Evolutionary conservation across 768 basidiomycete species (phyloP).

Genomic region (Pleurotus salmoneostramineus): DNA sequence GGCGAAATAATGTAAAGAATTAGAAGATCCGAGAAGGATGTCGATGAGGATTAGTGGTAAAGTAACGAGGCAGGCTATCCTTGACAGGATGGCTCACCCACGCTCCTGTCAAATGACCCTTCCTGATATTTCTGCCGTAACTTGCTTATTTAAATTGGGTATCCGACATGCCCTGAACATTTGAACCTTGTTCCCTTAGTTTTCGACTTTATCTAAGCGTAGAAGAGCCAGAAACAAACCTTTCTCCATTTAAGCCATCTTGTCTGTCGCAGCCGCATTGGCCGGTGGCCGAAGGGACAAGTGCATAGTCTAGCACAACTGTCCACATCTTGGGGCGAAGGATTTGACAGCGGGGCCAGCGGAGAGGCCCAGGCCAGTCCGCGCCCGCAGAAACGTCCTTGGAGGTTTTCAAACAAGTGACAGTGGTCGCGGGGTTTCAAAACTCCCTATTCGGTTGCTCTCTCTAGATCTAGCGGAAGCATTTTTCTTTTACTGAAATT

Average conservation of each 20-base stretch:
- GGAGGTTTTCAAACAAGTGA: too few relatives aligned
- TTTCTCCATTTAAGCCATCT: not conserved
- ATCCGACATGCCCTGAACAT: constrained; percentile 5
- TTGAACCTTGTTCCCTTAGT: not conserved
- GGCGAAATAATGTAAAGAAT: not conserved
- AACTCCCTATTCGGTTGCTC: not conserved
- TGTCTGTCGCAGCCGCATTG: not conserved
- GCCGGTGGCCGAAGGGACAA: not conserved
- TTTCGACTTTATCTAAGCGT: not conserved
- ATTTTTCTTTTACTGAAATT: not conserved
- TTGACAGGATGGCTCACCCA: constrained; percentile 3
- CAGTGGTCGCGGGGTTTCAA: not conserved
- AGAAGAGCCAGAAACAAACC: not conserved
- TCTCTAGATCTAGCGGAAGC: constrained; percentile 1
- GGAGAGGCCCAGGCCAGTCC: not conserved
- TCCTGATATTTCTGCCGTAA: constrained; percentile 5
- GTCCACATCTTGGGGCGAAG: not conserved
- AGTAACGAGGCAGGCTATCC: constrained; percentile 1
- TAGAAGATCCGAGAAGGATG: not conserved
- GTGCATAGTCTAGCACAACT: not conserved
- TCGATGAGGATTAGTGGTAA: not conserved
- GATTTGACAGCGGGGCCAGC: not conserved
- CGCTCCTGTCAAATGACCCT: constrained; percentile 10
- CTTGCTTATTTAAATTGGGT: constrained; percentile 2
- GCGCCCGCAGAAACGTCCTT: too few relatives aligned